Percentiles rank a stretch among this genome's conserved stretches.
Evolutionary conservation across 2,329 filamentous ascomycete genomes (phyloP).

Genomic region (Helotiales sp.): DNA sequence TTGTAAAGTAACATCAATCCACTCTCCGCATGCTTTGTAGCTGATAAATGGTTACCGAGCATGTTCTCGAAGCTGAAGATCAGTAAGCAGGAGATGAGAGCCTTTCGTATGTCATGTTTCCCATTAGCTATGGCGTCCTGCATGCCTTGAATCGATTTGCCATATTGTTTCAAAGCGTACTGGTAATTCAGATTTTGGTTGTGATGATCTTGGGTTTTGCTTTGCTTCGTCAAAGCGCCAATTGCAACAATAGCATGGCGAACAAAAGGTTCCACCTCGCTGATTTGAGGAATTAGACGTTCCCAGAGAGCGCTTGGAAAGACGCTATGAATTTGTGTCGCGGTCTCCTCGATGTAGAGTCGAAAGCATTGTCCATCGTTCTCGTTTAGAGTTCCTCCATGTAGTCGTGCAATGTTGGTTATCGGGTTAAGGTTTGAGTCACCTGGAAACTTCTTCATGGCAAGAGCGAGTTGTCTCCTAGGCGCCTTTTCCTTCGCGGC

Average conservation of each 20-base stretch:
- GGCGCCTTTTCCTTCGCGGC: not conserved
- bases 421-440: not conserved
- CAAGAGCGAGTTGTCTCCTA: not conserved
- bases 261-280: conserved; percentile 21
- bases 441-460: not conserved
- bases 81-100: conserved; percentile 16
- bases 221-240: conserved; percentile 15
- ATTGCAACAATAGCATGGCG: conserved; percentile 23
- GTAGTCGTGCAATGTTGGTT: not conserved
- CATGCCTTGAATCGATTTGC: conserved; percentile 15
- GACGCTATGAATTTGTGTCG: conserved; percentile 16
- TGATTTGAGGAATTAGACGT: conserved; percentile 22
- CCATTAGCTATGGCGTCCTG: conserved; percentile 15
- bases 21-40: conserved; percentile 16
- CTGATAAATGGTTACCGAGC: conserved; percentile 13
- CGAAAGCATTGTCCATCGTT: conserved; percentile 17
- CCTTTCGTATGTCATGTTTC: conserved; percentile 15
- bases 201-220: not conserved
- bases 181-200: conserved; percentile 4
- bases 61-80: conserved; percentile 20
- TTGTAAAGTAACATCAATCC: conserved; percentile 16
- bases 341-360: conserved; percentile 22
- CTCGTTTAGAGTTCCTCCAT: conserved; percentile 10
- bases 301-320: conserved; percentile 19
- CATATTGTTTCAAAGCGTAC: conserved; percentile 20